Base-by-base conservation (phyloP, 768 basidiomycete genomes). In the Leccinum sublutescens region DNA sequence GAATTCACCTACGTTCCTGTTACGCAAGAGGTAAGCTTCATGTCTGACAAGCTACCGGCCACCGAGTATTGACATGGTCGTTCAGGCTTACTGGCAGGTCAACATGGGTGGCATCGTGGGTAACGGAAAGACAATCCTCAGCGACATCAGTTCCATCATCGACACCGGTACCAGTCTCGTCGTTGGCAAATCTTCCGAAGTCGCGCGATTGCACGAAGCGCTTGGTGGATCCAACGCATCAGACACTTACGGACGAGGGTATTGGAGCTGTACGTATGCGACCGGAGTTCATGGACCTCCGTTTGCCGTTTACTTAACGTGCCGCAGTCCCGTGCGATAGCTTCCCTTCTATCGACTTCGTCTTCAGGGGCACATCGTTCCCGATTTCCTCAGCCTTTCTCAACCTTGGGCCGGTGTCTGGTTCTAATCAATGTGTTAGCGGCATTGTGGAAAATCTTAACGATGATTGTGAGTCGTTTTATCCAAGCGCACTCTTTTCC, bases 1-100 rank as follows among this genome's bases (percentile, higher is more conserved):
- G 54, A 54, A 5, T 75, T 86, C 69, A 74, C 74, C 8, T 77
- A 75, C 19, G 15, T 50, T 15, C 40, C 53, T 49, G 60, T 65
- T 1, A 64, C 56, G 1, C 8, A 54, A 2, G 0, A 54, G 7
- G 67, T 66, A 31, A 58, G 62, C 15, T 8, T 17, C 15, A 5
- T 33, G 31, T 33, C 15, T 38, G 36, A n/a, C 36, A 23, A 58
- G 45, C n/a, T 21, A 19, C 31, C 33, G 14, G 15, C 31, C 8
- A 21, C 12, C 5, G 11, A 7, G 4, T 6, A 4, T 15, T 57
- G 8, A 64, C 17, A 10, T 40, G 8, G 5, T 47, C 21, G 9
- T 10, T 6, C 33, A 64, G 67, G 67, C 52, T 33, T 68, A 40
- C 14, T 68, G 67, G 67, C 1, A 68, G 52, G 62, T 68, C 19